Base-by-base conservation (phyloP, 768 basidiomycete genomes). In the Termitomyces bulborhizus region DNA sequence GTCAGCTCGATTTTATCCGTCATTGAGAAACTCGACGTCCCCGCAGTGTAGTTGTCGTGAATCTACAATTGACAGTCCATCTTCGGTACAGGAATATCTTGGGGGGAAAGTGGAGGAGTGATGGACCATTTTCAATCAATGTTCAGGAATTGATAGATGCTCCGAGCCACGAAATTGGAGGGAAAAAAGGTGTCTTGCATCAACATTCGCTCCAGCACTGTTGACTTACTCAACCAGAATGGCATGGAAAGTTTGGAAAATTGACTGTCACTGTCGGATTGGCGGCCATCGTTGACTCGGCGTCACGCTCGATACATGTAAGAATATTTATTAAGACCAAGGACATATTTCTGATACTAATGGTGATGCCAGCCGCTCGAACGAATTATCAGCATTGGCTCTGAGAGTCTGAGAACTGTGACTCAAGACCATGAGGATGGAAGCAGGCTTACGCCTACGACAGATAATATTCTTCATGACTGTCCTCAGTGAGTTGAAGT, bases 401-500 rank as follows among this genome's bases (percentile, higher is more conserved):
- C 41, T 21, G 4, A 11, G 18, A 41, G 41, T 9, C 41, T 21
- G 9, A 3, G 39, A 7, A 18, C 15, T 18, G 18, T 4, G 3
- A 37, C 46, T 18, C n/a, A 32, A 24, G 42, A 54, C 6, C 32
- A 43, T 27, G 52, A 41, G 6, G 44, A 26, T 6, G 32, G 40
- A 18, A 46, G 45, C 29, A 31, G 7, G 34, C 51, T 46, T 37
- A 53, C 45, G 3, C 58, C 58, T 7, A 57, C 54, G 12, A 62
- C 61, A 4, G 54, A 62, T 8, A 49, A 41, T 11, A 62, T 62
- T n/a, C 52, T 62, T 1, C 54, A 46, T 42, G 46, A 53, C 6
- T 60, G 61, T n/a, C 61, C 57, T 44, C 41, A 49, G 61, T 58
- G 45, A 49, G 53, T 26, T 6, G 15, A 9, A 13, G 34, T 32